A percentile compares a stretch with the other conserved stretches of the same genome.
Evolutionary conservation across 371 early-diverging fungal species (phyloP).

Genomic region (Apophysomyces variabilis): DNA sequence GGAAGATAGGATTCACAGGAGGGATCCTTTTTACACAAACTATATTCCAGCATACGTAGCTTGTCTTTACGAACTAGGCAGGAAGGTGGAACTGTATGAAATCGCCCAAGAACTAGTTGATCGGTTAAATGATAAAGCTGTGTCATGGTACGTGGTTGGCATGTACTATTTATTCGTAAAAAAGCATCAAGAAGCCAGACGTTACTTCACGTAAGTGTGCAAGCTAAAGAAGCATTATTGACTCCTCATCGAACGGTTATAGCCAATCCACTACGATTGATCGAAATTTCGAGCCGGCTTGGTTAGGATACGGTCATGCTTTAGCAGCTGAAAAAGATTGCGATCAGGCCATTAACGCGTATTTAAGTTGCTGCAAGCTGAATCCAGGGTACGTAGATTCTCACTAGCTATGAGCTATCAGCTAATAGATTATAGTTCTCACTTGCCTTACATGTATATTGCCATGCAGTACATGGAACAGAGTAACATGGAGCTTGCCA

Average conservation of each 20-base stretch:
- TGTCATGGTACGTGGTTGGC: slow-evolving; percentile 78
- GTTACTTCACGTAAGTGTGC: slow-evolving; percentile 58
- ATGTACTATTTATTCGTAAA: slow-evolving; percentile 68
- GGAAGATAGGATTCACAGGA: slow-evolving; percentile 53
- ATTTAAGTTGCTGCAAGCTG: slow-evolving; percentile 62
- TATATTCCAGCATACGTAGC: slow-evolving; percentile 66
- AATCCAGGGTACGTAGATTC: slow-evolving; percentile 63
- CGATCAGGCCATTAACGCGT: slow-evolving; percentile 81
- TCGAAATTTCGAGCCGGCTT: slow-evolving; percentile 66
- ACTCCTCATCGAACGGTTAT: slow-evolving; percentile 12
- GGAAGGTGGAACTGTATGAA: slow-evolving; percentile 66
- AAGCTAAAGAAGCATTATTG: background rate
- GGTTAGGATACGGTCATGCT: slow-evolving; percentile 85
- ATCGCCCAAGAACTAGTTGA: slow-evolving; percentile 48
- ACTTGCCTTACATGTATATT: slow-evolving; percentile 71
- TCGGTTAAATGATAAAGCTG: slow-evolving; percentile 32
- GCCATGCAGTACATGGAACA: slow-evolving; percentile 77
- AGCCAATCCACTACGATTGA: slow-evolving; percentile 66
- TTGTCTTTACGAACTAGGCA: slow-evolving; percentile 65
- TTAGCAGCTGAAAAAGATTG: slow-evolving; percentile 75
- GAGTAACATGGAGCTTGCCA: slow-evolving; percentile 56
- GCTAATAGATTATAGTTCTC: slow-evolving; percentile 48
- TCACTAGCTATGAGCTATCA: background rate
- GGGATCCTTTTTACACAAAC: slow-evolving; percentile 62
- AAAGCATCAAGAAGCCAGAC: slow-evolving; percentile 63